phyloP scores from a whole-genome alignment of 768 basidiomycete genomes.

The Tremella fuciformis region DNA sequence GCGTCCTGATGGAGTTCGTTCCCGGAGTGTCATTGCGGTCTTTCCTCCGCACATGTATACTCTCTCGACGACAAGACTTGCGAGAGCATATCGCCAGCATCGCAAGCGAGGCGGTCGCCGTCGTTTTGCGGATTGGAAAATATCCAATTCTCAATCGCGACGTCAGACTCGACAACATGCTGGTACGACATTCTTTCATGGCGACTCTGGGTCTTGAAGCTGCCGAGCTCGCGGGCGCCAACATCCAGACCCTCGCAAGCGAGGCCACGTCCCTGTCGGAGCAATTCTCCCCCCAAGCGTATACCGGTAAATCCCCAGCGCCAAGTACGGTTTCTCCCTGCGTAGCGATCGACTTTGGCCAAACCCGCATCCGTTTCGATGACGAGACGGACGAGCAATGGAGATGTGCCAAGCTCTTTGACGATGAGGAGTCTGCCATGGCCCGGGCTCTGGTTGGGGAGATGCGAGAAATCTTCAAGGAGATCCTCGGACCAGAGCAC shows the following conservation, averaged over 20 bases:
- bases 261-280: too few species aligned
- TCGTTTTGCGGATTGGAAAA: neutral
- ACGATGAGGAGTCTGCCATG: neutral
- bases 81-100: neutral
- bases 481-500: too few species aligned
- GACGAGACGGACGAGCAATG: constrained; percentile 16
- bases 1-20: constrained; percentile 7
- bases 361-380: neutral
- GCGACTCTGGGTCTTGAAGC: too few species aligned
- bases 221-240: too few species aligned
- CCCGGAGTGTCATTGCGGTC: constrained; percentile 13
- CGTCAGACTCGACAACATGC: constrained; percentile 6
- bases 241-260: too few species aligned
- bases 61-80: neutral
- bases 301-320: too few species aligned
- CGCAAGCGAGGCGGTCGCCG: neutral
- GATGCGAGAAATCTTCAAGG: too few species aligned
- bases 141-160: neutral
- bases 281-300: too few species aligned
- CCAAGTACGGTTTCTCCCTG: neutral
- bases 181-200: neutral
- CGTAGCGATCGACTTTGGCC: constrained; percentile 10
- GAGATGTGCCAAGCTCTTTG: constrained; percentile 11
- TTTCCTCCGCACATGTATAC: neutral
- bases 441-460: too few species aligned